Conservation (phyloP, 805 yeast species). For the Citeromyces matritensis region DNA sequence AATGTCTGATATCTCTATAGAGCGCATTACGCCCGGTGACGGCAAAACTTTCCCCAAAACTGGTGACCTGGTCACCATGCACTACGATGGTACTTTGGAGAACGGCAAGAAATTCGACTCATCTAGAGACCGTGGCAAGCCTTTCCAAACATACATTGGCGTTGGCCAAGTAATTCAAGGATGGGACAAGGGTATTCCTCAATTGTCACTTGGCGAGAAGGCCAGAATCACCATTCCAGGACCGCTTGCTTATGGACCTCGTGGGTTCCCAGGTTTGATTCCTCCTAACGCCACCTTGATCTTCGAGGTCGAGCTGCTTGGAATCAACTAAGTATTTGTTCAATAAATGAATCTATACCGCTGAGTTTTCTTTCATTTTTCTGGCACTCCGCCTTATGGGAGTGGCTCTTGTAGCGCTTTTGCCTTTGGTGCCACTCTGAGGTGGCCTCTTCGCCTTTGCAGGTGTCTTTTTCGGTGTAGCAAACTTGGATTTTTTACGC, state of each 20-base stretch:
- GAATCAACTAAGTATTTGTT: slow-evolving; percentile 23
- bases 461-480: too few species aligned
- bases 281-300: slow-evolving; percentile 93
- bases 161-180: slow-evolving; percentile 95
- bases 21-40: slow-evolving; percentile 40
- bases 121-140: slow-evolving; percentile 87
- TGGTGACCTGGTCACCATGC: slow-evolving; percentile 87
- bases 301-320: slow-evolving; percentile 65
- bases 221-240: slow-evolving; percentile 90
- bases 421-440: neutral
- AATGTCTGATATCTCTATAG: too few species aligned
- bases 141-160: slow-evolving; percentile 89
- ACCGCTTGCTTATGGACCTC: slow-evolving; percentile 80
- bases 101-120: slow-evolving; percentile 95
- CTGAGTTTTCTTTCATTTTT: neutral
- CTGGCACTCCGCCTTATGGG: neutral
- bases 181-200: slow-evolving; percentile 93
- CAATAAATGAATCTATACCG: neutral
- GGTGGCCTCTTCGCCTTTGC: slow-evolving; percentile 1
- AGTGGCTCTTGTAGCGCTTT: slow-evolving; percentile 1
- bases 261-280: slow-evolving; percentile 94
- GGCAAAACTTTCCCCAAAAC: slow-evolving; percentile 73
- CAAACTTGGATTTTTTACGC: too few species aligned
- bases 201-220: slow-evolving; percentile 84
- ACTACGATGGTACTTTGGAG: slow-evolving; percentile 90